Evolutionary conservation across 352 stramenopile genomes (phyloP).

Genomic region (Globisporangium mamillatum): DNA sequence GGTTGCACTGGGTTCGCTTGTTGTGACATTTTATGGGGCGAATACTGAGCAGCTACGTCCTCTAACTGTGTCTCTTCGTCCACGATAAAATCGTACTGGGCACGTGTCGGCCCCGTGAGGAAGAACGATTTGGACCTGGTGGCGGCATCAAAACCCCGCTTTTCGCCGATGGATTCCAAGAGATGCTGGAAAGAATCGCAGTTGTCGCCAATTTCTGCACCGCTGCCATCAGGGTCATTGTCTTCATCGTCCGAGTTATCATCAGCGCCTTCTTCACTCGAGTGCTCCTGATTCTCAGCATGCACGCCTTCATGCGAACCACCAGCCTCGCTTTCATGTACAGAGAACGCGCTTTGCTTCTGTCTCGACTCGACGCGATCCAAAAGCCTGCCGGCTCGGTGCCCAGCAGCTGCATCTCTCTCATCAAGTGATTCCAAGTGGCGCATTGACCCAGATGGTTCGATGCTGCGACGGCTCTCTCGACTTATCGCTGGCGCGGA

Average conservation of each 20-base stretch:
- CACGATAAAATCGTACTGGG: conserved; percentile 18
- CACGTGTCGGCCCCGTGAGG: conserved; percentile 12
- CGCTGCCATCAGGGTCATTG: not conserved
- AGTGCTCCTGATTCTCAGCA: conserved; percentile 11
- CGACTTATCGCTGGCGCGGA: no score
- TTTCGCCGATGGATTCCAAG: conserved; percentile 31
- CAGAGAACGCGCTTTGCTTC: not conserved
- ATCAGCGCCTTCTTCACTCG: conserved; percentile 7
- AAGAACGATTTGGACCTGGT: conserved; percentile 17
- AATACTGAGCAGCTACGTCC: not conserved
- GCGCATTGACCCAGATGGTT: not conserved
- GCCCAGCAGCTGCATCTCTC: not conserved
- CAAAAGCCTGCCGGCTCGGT: not conserved
- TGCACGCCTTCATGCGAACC: not conserved
- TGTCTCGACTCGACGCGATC: not conserved
- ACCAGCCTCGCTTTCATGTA: not conserved
- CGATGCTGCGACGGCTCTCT: not conserved
- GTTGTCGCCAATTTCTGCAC: conserved; percentile 12
- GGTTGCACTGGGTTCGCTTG: not conserved
- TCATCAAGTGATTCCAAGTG: not conserved
- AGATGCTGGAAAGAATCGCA: conserved; percentile 48
- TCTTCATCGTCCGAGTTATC: conserved; percentile 5
- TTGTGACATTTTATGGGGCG: not conserved
- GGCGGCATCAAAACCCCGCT: conserved; percentile 8
- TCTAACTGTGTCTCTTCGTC: conserved; percentile 17